Percentiles rank a stretch among this genome's conserved stretches.
phyloP scores from a whole-genome alignment of 306 rosid genomes.

The Acmispon strigosus region DNA sequence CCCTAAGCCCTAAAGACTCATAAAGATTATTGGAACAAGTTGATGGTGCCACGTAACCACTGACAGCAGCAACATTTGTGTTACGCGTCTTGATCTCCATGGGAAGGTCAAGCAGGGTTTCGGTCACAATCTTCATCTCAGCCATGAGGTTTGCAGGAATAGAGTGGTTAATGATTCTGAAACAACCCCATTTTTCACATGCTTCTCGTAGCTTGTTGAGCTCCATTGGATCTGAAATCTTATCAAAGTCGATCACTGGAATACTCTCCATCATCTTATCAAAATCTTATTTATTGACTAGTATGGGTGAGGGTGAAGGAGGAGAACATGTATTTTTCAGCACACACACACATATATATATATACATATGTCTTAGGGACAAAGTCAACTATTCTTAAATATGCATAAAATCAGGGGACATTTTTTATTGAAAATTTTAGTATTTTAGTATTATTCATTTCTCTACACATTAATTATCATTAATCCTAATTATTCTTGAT shows the following conservation, averaged over 20 bases:
- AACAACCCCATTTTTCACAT: constrained; percentile 41
- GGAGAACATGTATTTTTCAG: no score
- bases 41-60: constrained; percentile 32
- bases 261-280: background rate
- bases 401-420: no score
- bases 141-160: constrained; percentile 32
- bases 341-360: no score
- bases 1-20: constrained; percentile 41
- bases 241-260: constrained; percentile 25
- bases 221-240: constrained; percentile 7
- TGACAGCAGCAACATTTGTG: constrained; percentile 13
- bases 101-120: constrained; percentile 34
- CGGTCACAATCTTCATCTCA: constrained; percentile 36
- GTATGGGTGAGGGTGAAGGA: no score
- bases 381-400: no score
- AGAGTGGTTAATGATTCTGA: constrained; percentile 38
- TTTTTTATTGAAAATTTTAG: no score
- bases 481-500: no score
- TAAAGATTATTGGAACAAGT: constrained; percentile 8
- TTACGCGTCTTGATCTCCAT: constrained; percentile 39
- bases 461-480: no score
- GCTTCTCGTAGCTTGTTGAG: constrained; percentile 36
- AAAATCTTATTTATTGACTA: no score
- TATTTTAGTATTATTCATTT: no score
- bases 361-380: no score